Percentiles rank a stretch among this genome's conserved stretches.
These are phyloP conservation scores for Cyclocybe cylindracea DNA, from an alignment of 768 basidiomycete genomes.

Conservation along the genomic window DNA sequence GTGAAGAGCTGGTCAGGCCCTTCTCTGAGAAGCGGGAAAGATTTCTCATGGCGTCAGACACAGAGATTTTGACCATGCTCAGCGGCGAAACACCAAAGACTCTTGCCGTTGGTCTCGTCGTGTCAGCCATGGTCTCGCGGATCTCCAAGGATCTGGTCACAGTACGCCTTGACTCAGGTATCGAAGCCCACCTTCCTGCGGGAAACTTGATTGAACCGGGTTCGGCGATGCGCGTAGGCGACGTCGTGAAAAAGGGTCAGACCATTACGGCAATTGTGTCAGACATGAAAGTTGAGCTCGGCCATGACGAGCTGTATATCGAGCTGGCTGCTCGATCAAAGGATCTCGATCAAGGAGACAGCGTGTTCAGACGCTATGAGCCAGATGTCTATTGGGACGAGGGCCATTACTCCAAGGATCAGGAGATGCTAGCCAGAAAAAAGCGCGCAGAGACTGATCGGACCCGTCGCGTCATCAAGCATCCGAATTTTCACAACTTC, in stretches of 20 bases:
- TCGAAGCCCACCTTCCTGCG: conserved; percentile 77
- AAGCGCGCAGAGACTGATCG: conserved; percentile 83
- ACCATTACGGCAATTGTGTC: conserved; percentile 80
- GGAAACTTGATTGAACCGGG: conserved; percentile 58
- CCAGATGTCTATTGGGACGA: conserved; percentile 68
- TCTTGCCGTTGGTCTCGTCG: conserved; percentile 75
- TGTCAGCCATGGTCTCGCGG: conserved; percentile 72
- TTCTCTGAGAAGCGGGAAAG: conserved; percentile 72
- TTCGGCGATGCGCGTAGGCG: conserved; percentile 31
- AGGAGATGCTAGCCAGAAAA: conserved; percentile 75
- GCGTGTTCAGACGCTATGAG: conserved; percentile 57
- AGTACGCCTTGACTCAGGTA: conserved; percentile 89
- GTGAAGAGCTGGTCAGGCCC: conserved; percentile 78
- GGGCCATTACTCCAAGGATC: conserved; percentile 63
- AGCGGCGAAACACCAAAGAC: conserved; percentile 88
- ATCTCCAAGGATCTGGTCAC: conserved; percentile 49
- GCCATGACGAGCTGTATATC: conserved; percentile 65
- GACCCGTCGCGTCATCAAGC: conserved; percentile 87
- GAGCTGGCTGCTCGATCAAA: conserved; percentile 70
- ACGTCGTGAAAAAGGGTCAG: conserved; percentile 74
- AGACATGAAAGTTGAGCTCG: conserved; percentile 62
- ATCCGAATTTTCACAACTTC: conserved; percentile 97
- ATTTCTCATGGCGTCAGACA: conserved; percentile 65
- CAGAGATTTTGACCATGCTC: conserved; percentile 93
- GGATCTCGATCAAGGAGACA: conserved; percentile 66